Percentiles rank a stretch among this genome's conserved stretches.
These are phyloP conservation scores for Hypomontagnella monticulosa DNA, from an alignment of 495 filamentous ascomycete species.

Conservation along the genomic window DNA sequence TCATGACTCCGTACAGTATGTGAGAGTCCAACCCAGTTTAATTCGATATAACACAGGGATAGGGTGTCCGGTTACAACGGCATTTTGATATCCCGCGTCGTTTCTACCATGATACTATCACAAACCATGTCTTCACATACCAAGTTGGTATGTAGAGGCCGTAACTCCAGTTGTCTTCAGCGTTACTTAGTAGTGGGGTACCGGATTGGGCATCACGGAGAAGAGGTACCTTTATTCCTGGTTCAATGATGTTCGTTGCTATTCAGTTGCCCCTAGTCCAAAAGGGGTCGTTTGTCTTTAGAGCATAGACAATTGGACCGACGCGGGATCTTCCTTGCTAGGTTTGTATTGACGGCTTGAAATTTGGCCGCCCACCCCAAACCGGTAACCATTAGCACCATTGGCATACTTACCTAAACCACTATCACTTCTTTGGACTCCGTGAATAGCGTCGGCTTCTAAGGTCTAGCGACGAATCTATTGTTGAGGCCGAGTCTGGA, in stretches of 20 bases:
- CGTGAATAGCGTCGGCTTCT: conserved; percentile 18
- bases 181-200: conserved; percentile 13
- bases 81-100: conserved; percentile 18
- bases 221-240: neutral
- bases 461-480: conserved; percentile 30
- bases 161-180: conserved; percentile 3
- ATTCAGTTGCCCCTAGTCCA: neutral
- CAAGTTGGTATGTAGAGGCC: too few relatives aligned
- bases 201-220: neutral
- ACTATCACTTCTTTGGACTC: conserved; percentile 1
- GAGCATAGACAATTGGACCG: conserved; percentile 8
- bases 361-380: conserved; percentile 19
- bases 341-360: conserved; percentile 14
- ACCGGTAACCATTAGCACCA: conserved; percentile 17
- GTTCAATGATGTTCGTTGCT: neutral
- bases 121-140: conserved; percentile 10
- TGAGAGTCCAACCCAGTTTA: conserved; percentile 16
- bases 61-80: conserved; percentile 14
- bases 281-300: conserved; percentile 5
- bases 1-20: conserved; percentile 7
- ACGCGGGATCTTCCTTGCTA: conserved; percentile 33
- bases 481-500: conserved; percentile 32
- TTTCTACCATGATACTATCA: conserved; percentile 23
- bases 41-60: conserved; percentile 16
- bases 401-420: neutral